Conservation (phyloP, 176 grass and related monocot genomes). For the Triticum monococcum region DNA sequence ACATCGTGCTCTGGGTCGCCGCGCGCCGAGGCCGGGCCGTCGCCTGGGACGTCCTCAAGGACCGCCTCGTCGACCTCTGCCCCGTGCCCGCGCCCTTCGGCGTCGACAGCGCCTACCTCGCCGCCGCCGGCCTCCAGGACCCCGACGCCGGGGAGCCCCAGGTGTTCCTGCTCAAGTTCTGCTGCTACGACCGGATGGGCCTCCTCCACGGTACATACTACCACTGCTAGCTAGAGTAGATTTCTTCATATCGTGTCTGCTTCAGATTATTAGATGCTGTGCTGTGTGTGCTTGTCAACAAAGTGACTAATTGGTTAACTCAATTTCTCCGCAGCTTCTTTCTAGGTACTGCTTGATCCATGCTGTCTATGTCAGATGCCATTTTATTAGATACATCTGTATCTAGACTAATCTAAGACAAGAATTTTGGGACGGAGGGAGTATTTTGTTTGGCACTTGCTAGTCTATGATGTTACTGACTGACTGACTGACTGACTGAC, state of each 20-base stretch:
- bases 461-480: neutral
- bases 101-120: slow-evolving; percentile 28
- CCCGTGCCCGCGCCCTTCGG: slow-evolving; percentile 33
- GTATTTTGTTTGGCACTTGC: too few species aligned
- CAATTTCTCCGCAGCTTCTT: neutral
- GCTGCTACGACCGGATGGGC: slow-evolving; percentile 76
- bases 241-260: neutral
- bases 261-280: neutral
- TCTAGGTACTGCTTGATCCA: neutral
- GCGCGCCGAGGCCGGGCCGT: slow-evolving; percentile 25
- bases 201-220: slow-evolving; percentile 65
- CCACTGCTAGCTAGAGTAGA: too few species aligned
- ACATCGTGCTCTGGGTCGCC: slow-evolving; percentile 72
- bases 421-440: too few species aligned
- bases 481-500: too few species aligned
- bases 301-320: neutral
- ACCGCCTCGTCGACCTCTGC: slow-evolving; percentile 49
- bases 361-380: neutral
- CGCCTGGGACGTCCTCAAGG: slow-evolving; percentile 62
- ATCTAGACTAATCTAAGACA: too few species aligned
- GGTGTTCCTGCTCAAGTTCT: slow-evolving; percentile 83
- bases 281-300: neutral
- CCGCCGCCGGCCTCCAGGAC: neutral
- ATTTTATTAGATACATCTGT: too few species aligned
- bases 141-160: slow-evolving; percentile 7